Conservation (phyloP, 495 filamentous ascomycete species). For the Hypoxylon lienhwacheense region DNA sequence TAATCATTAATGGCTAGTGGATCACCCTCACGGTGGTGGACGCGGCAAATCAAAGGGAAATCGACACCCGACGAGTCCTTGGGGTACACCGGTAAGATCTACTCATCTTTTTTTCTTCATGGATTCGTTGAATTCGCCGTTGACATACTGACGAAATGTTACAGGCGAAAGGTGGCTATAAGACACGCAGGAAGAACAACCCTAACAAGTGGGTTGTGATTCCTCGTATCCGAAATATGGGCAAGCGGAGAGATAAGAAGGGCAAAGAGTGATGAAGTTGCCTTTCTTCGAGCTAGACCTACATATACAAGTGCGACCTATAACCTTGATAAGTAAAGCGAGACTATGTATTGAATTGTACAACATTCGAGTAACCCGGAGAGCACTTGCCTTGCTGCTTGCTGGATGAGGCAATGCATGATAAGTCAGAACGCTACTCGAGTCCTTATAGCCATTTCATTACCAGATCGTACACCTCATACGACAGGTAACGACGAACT, state of each 20-base stretch:
- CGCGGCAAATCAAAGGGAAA: slow-evolving; percentile 99
- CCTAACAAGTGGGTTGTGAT: slow-evolving; percentile 80
- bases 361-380: slow-evolving; percentile 15
- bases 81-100: slow-evolving; percentile 85
- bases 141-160: slow-evolving; percentile 39
- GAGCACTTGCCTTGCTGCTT: background rate
- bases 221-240: slow-evolving; percentile 73
- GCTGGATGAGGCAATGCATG: background rate
- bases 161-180: slow-evolving; percentile 93
- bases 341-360: slow-evolving; percentile 37
- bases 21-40: slow-evolving; percentile 98
- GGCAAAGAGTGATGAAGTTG: slow-evolving; percentile 28
- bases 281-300: slow-evolving; percentile 10
- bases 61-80: slow-evolving; percentile 87
- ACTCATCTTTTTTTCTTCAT: slow-evolving; percentile 5
- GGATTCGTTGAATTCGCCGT: slow-evolving; percentile 1
- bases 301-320: slow-evolving; percentile 35
- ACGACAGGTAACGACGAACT: too few species aligned
- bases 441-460: too few species aligned
- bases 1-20: slow-evolving; percentile 52
- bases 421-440: too few species aligned
- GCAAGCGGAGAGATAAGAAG: slow-evolving; percentile 63
- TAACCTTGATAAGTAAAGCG: slow-evolving; percentile 18
- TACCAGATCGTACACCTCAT: too few species aligned
- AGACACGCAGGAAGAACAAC: slow-evolving; percentile 77